Evolutionary conservation across 148 eudicot species (phyloP), one percentile per base, ranked within the genome.

Genomic region (Chenopodium suecicum): DNA sequence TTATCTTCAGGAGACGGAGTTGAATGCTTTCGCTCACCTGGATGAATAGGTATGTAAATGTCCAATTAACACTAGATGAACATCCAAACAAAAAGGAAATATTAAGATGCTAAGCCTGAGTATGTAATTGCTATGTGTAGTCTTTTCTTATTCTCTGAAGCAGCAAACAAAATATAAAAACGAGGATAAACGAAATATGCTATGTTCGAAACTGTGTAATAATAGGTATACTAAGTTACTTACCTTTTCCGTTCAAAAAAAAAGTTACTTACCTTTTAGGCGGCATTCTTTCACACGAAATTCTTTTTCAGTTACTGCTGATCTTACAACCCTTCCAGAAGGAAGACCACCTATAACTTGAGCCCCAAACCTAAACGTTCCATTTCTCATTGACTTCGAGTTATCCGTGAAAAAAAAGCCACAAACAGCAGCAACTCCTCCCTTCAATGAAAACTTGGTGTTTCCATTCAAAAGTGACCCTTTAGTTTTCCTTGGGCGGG

Each of bases 241-340:
- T 85, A 91, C 97, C 67, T 72, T 88, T 88, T 23, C 23, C 23
- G 23, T 23, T 23, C 23, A 23, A 23, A 23, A 23, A 23, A 23
- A 23, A 23, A 23, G 23, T 23, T 23, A 23, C 23, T 23, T 23
- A 23, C 23, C 23, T 23, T 23, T 23, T 72, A 85, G 85, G 32
- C 94, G 93, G 75, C 86, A 87, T 82, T 91, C 97, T 81, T 87
- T 90, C 83, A 93, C 97, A 79, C 80, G 67, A 73, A 93, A 89
- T 7, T 88, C 82, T 27, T 84, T 83, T 37, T 37, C 44, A 52
- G 90, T 90, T 70, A 82, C 89, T 13, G 92, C 97, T 78, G 85
- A 91, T 83, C 84, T 86, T 27, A 93, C 77, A 82, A 84, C 86
- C 46, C 80, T 67, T 34, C 88, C 91, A 78, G 88, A 72, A 78